phyloP scores from a whole-genome alignment of 1,284 basidiomycete species.

The Mycena sp. region DNA sequence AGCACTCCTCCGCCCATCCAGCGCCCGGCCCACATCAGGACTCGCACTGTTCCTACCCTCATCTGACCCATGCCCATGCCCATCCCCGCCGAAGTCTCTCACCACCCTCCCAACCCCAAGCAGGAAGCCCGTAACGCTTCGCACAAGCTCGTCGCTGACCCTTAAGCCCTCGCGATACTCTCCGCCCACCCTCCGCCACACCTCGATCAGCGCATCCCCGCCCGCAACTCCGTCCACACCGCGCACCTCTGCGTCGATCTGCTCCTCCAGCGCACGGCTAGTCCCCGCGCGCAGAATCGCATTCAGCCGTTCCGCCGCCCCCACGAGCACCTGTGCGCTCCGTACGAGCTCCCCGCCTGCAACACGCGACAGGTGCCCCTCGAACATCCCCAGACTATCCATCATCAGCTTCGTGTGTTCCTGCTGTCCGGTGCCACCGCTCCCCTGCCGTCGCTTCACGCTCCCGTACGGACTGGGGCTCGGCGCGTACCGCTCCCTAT shows the following conservation, averaged over 20 bases:
- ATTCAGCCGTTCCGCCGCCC: conserved; percentile 71
- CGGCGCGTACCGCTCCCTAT: conserved; percentile 36
- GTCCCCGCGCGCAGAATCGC: conserved; percentile 63
- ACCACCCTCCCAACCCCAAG: conserved; percentile 76
- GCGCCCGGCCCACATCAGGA: conserved; percentile 39
- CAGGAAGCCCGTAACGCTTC: conserved; percentile 77
- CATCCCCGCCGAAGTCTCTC: conserved; percentile 57
- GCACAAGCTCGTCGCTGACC: conserved; percentile 78
- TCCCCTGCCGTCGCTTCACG: conserved; percentile 30
- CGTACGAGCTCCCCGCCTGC: conserved; percentile 60
- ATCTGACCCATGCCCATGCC: conserved; percentile 38
- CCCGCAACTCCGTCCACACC: conserved; percentile 50
- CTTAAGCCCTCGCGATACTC: conserved; percentile 77
- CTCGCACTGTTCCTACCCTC: conserved; percentile 47
- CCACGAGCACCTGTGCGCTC: conserved; percentile 70
- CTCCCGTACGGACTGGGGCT: conserved; percentile 44
- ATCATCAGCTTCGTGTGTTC: conserved; percentile 76
- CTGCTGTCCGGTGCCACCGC: conserved; percentile 36
- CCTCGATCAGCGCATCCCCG: conserved; percentile 41
- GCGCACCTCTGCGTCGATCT: conserved; percentile 77
- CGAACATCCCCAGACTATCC: conserved; percentile 75
- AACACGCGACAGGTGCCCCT: conserved; percentile 65
- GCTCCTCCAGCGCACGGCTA: conserved; percentile 67
- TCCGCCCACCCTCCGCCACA: conserved; percentile 66
- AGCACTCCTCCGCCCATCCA: conserved; percentile 57